Base-by-base conservation (phyloP, 495 filamentous ascomycete species). In the Neurospora intermedia region DNA sequence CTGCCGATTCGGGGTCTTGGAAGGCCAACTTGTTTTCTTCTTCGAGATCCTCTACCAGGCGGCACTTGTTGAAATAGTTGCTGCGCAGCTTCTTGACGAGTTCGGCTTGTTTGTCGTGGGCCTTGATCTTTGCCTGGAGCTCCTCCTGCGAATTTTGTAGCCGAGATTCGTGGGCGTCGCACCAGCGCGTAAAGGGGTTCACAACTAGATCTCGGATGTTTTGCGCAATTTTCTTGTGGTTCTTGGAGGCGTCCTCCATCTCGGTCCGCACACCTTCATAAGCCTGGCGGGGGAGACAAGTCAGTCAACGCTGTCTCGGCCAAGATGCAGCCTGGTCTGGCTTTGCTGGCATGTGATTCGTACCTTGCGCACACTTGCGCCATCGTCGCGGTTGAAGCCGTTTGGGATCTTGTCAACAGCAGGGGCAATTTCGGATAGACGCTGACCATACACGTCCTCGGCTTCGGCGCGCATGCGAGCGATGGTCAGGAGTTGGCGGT, bases 21-120 rank as follows among this genome's bases (percentile, higher is more conserved):
- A 98, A 98, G 41, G 93, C 94, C 15, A 99, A 88, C 82, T 98
- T 98, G 79, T 97, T 97, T 86, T 99, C 96, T 82, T 99, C 96
- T 77, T 98, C 96, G 71, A 98, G 82, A 78, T 99, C 96, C 81
- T 99, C 96, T 8, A 98, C 90, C 59, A 97, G 87, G 66, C 96
- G 92, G 78, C 96, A 99, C 82, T 98, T 98, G 85, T 97, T 98
- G 88, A 97, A 99, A 82, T 99, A 99, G 75, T 91, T 89, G 78
- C 94, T 98, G 59, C 96, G 89, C 74, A 97, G 87, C 83, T 98
- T 97, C 85, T 93, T 92, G 42, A 96, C 93, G 35, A 87, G 79
- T 71, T 98, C 96, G 54, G 91, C 91, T 81, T 98, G 96, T 76
- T 92, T 94, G 78, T 97, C 93, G 77, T 97, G 93, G 62, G 91